phyloP scores from a whole-genome alignment of 257 asterid species.

The Eustoma russellianum region DNA sequence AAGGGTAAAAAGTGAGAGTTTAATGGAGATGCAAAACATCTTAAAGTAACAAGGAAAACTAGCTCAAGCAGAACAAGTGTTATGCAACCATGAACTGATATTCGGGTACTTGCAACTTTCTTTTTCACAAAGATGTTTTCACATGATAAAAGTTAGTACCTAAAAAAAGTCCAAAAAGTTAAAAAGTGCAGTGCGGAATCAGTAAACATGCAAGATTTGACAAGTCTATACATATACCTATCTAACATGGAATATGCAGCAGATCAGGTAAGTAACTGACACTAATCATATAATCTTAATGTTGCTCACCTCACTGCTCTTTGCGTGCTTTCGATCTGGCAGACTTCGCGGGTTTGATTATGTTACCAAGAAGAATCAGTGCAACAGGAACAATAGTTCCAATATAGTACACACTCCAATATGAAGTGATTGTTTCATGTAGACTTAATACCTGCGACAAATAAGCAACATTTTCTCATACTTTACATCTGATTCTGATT shows the following conservation, averaged over 20 bases:
- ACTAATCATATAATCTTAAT: conserved; percentile 2
- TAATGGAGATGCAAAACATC: too few species aligned
- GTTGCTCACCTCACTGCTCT: conserved; percentile 41
- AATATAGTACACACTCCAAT: conserved; percentile 74
- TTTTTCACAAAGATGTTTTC: conserved; percentile 1
- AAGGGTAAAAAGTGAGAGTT: too few species aligned
- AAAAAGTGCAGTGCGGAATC: not conserved
- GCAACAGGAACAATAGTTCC: conserved; percentile 67
- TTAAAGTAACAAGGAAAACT: too few species aligned
- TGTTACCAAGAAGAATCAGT: conserved; percentile 55
- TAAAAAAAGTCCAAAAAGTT: too few species aligned
- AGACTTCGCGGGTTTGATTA: conserved; percentile 69
- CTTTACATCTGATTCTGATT: not conserved
- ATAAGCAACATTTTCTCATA: not conserved
- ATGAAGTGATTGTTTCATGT: conserved; percentile 63
- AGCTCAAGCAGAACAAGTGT: too few species aligned
- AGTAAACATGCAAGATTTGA: conserved; percentile 12
- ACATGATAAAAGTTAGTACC: not conserved
- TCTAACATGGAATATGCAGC: conserved; percentile 17
- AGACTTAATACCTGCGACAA: conserved; percentile 64
- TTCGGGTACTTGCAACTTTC: too few species aligned
- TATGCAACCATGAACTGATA: too few species aligned
- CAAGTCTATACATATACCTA: conserved; percentile 11
- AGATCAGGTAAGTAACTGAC: not conserved
- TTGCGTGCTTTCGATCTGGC: conserved; percentile 59